Conservation (phyloP, 1,139 yeast species). For the Debaryomyces subglobosus region DNA sequence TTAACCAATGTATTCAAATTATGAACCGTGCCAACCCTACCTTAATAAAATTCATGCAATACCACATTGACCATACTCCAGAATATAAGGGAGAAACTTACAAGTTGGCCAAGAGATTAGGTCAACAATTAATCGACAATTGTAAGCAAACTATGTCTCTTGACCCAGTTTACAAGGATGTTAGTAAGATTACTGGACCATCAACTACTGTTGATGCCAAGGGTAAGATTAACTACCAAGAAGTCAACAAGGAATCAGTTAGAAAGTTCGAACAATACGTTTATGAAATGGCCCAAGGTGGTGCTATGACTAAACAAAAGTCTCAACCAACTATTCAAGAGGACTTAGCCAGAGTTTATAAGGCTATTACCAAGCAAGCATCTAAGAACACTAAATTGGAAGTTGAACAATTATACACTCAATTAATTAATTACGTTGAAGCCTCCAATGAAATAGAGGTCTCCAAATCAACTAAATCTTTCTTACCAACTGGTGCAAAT, state of each 20-base stretch:
- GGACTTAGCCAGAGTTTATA: conserved; percentile 83
- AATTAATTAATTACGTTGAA: conserved; percentile 74
- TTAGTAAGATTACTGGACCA: conserved; percentile 92
- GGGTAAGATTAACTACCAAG: conserved; percentile 85
- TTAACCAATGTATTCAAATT: conserved; percentile 92
- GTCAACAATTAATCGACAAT: conserved; percentile 92
- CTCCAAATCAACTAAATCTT: conserved; percentile 45
- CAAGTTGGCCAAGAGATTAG: conserved; percentile 84
- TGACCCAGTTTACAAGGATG: conserved; percentile 94
- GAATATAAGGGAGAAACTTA: conserved; percentile 86
- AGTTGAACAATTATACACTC: conserved; percentile 78
- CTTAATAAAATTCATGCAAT: conserved; percentile 94
- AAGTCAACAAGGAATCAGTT: conserved; percentile 85
- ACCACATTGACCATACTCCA: conserved; percentile 92
- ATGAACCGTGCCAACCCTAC: conserved; percentile 98
- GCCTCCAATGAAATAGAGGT: conserved; percentile 66
- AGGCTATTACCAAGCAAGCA: conserved; percentile 75
- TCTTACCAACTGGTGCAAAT: conserved; percentile 39
- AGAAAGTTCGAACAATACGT: conserved; percentile 96
- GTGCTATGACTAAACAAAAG: conserved; percentile 68
- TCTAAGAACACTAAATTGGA: conserved; percentile 68
- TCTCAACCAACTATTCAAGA: conserved; percentile 75
- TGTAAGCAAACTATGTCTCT: conserved; percentile 83
- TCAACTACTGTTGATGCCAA: conserved; percentile 83
- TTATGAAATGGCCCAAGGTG: conserved; percentile 95